phyloP scores from a whole-genome alignment of 768 basidiomycete genomes.

The Podaxis sp. region DNA sequence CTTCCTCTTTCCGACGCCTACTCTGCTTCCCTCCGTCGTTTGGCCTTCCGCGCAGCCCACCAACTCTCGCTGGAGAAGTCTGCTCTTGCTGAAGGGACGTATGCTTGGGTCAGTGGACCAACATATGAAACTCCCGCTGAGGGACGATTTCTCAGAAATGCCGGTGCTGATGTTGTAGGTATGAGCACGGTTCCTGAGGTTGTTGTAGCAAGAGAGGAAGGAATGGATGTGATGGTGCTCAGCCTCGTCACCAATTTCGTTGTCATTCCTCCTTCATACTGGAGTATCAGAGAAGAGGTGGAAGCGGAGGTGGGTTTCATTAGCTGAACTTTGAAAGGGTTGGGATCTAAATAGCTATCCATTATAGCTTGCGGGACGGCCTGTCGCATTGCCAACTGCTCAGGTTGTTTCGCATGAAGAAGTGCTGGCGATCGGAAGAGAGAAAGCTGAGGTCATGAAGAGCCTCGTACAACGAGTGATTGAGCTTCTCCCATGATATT shows the following conservation, averaged over 20 bases:
- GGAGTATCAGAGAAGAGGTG: constrained; percentile 73
- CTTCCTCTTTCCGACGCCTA: constrained; percentile 85
- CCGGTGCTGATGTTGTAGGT: constrained; percentile 88
- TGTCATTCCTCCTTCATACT: constrained; percentile 64
- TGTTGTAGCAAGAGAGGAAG: constrained; percentile 73
- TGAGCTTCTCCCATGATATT: constrained; percentile 21
- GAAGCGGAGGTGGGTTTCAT: constrained; percentile 62
- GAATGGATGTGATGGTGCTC: constrained; percentile 72
- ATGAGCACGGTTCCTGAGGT: constrained; percentile 96
- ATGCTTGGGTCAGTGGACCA: constrained; percentile 90
- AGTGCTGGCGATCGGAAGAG: constrained; percentile 63
- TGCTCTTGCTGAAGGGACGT: constrained; percentile 77
- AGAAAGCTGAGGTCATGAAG: constrained; percentile 74
- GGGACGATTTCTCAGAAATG: constrained; percentile 69
- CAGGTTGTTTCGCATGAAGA: constrained; percentile 76
- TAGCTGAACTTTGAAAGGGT: background rate
- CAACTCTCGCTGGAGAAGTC: constrained; percentile 50
- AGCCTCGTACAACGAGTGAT: constrained; percentile 67
- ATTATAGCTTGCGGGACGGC: constrained; percentile 60
- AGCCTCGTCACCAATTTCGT: constrained; percentile 88
- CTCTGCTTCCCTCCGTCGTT: constrained; percentile 65
- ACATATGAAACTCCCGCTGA: constrained; percentile 91
- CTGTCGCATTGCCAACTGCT: constrained; percentile 37
- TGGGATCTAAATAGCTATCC: background rate
- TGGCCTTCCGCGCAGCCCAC: constrained; percentile 72